Percentiles rank a stretch among this genome's conserved stretches.
Evolutionary conservation across 2,329 filamentous ascomycete species (phyloP).

Genomic region (Xenoacremonium recifei): DNA sequence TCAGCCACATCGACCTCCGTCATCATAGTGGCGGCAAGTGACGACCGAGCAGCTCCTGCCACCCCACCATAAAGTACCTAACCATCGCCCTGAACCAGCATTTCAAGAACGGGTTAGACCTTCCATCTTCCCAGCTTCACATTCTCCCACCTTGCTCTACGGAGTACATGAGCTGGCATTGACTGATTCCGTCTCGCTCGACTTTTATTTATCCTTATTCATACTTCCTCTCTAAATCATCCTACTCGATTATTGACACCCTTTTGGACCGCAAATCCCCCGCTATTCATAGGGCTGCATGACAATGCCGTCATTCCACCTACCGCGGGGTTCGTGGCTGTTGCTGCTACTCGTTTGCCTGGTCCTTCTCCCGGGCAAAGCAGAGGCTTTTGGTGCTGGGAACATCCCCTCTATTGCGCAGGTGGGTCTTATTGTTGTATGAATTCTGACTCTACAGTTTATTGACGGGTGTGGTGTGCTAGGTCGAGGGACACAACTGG

Average conservation of each 20-base stretch:
- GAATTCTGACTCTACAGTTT: not conserved
- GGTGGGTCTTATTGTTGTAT: conserved; percentile 23
- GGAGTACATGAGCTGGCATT: too few species aligned
- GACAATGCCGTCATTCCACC: conserved; percentile 49
- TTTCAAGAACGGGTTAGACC: too few species aligned
- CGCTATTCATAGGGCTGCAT: conserved; percentile 21
- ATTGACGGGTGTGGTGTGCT: conserved; percentile 28
- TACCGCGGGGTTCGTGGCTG: conserved; percentile 50
- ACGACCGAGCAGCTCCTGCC: too few species aligned
- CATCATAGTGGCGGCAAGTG: too few species aligned
- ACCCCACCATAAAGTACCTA: too few species aligned
- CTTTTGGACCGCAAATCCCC: conserved; percentile 6
- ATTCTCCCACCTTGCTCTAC: too few species aligned
- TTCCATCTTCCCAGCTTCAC: too few species aligned
- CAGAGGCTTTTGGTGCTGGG: conserved; percentile 64
- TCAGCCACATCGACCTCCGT: too few species aligned
- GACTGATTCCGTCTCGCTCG: too few species aligned
- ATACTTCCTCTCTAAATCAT: not conserved
- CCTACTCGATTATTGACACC: not conserved
- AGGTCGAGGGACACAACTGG: conserved; percentile 69
- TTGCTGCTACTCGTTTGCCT: conserved; percentile 50
- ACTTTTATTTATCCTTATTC: not conserved
- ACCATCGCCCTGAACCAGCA: too few species aligned
- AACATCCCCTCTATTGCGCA: conserved; percentile 66
- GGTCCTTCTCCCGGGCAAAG: conserved; percentile 55